These are phyloP conservation scores for Sporisorium scitamineum DNA, from an alignment of 1,284 basidiomycete species.

Conservation along the genomic window DNA sequence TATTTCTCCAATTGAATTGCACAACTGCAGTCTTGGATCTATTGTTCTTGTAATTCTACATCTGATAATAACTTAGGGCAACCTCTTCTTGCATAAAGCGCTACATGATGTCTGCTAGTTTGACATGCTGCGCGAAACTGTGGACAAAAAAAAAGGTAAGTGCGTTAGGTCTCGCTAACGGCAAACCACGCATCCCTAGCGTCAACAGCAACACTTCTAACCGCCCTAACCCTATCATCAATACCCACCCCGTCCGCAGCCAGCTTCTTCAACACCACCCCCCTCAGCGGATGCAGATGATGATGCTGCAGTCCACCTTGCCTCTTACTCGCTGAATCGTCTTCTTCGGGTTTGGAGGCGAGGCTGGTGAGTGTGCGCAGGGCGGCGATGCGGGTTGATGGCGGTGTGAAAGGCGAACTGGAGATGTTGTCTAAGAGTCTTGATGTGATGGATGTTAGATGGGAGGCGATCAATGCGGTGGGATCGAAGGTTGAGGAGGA, in stretches of 20 bases:
- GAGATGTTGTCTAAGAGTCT: constrained; percentile 40
- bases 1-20: constrained; percentile 40
- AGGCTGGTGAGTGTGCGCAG: constrained; percentile 80
- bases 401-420: constrained; percentile 51
- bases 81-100: too few relatives aligned
- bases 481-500: constrained; percentile 10
- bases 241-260: constrained; percentile 68
- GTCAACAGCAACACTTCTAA: constrained; percentile 60
- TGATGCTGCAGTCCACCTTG: constrained; percentile 28
- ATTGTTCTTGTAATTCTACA: too few relatives aligned
- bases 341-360: constrained; percentile 83
- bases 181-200: constrained; percentile 59
- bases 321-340: constrained; percentile 74
- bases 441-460: constrained; percentile 41
- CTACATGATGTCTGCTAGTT: too few relatives aligned
- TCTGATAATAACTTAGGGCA: too few relatives aligned
- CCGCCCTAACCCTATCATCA: constrained; percentile 56
- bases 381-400: constrained; percentile 80
- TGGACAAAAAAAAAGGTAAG: too few relatives aligned
- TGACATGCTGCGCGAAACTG: too few relatives aligned
- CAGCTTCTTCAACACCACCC: constrained; percentile 78
- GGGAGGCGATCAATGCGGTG: constrained; percentile 17
- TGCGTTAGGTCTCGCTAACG: constrained; percentile 24
- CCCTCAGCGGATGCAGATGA: constrained; percentile 29
- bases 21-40: too few relatives aligned